Conservation (phyloP, 2,329 filamentous ascomycete species). For the Venturiaceae sp. region DNA sequence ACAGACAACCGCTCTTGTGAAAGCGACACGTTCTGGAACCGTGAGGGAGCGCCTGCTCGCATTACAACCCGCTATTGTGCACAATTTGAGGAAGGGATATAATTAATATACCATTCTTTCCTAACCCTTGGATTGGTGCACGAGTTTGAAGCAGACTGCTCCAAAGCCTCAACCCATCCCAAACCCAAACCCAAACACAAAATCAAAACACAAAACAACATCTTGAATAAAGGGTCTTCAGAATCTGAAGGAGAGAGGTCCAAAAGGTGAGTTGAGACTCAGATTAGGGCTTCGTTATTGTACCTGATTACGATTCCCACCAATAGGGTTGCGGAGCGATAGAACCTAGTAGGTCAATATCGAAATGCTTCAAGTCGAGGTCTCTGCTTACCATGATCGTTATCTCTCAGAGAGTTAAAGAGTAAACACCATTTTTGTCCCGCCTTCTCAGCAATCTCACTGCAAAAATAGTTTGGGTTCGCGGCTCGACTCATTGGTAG, state of each 20-base stretch:
- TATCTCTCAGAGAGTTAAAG: too few relatives aligned
- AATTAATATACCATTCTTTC: not conserved
- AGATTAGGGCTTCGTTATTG: too few relatives aligned
- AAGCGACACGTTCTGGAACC: conserved; percentile 10
- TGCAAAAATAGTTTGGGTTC: not conserved
- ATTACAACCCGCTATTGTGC: not conserved
- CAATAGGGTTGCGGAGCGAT: not conserved
- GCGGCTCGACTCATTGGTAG: not conserved
- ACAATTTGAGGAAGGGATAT: not conserved
- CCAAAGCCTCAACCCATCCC: too few relatives aligned
- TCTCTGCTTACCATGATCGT: too few relatives aligned
- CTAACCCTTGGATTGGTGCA: not conserved
- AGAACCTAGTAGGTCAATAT: not conserved
- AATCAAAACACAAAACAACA: not conserved
- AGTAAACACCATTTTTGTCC: not conserved
- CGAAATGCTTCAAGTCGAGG: too few relatives aligned
- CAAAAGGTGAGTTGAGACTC: too few relatives aligned
- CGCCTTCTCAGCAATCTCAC: not conserved
- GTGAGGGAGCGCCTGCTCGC: not conserved
- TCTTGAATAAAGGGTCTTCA: too few relatives aligned
- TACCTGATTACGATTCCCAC: too few relatives aligned
- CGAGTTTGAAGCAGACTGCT: not conserved
- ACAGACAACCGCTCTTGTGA: conserved; percentile 25
- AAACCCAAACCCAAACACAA: not conserved
- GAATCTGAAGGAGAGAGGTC: too few relatives aligned